Evolutionary conservation across 2,329 filamentous ascomycete genomes (phyloP).

Genomic region (Corniculantispora saksenae): DNA sequence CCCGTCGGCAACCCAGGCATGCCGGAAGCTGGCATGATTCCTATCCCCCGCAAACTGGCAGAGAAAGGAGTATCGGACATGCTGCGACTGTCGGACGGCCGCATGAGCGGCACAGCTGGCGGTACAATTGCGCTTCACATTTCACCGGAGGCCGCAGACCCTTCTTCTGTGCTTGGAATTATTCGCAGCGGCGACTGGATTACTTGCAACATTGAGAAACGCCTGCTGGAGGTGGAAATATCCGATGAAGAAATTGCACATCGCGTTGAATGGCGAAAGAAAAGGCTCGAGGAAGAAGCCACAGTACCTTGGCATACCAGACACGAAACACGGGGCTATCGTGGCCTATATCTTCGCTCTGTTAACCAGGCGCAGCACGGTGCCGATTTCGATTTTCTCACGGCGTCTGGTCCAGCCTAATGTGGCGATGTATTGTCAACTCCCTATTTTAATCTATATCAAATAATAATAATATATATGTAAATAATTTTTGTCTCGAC

Average conservation of each 20-base stretch:
- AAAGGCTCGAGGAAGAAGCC: constrained; percentile 32
- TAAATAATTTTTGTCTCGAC: too few relatives aligned
- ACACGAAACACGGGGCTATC: constrained; percentile 53
- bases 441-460: too few relatives aligned
- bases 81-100: constrained; percentile 80
- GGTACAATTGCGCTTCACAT: constrained; percentile 91
- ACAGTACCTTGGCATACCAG: constrained; percentile 37
- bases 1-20: constrained; percentile 90
- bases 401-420: constrained; percentile 38
- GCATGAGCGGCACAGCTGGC: constrained; percentile 84
- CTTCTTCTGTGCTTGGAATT: constrained; percentile 75
- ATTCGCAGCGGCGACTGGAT: constrained; percentile 76
- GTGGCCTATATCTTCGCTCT: constrained; percentile 58
- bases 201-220: constrained; percentile 72
- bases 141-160: constrained; percentile 77
- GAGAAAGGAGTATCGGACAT: constrained; percentile 76
- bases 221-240: constrained; percentile 60
- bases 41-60: constrained; percentile 74
- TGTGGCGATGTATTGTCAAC: too few relatives aligned
- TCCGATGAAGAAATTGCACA: constrained; percentile 67
- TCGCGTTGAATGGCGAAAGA: constrained; percentile 63
- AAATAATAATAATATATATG: too few relatives aligned
- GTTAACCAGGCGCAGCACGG: constrained; percentile 63
- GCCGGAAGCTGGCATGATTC: constrained; percentile 74
- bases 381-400: constrained; percentile 64